Base-by-base conservation (phyloP, 2,329 filamentous ascomycete genomes). In the Achaetomium macrosporum region DNA sequence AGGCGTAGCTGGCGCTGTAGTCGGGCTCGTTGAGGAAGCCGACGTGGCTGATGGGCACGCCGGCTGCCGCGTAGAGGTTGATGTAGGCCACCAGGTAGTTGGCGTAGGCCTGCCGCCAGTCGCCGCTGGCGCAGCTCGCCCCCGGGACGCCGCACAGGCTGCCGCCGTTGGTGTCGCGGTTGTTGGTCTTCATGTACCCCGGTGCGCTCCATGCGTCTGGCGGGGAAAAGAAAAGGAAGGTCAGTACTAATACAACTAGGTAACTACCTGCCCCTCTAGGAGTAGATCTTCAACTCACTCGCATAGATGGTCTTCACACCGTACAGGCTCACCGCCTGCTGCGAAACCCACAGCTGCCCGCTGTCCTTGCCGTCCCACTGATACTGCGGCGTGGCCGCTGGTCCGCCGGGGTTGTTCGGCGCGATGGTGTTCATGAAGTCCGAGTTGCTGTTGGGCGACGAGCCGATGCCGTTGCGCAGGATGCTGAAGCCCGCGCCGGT, bases 231-330 rank as follows among this genome's bases (percentile, higher is more conserved):
- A n/a, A n/a, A n/a, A n/a, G n/a, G n/a, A n/a, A n/a, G n/a, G n/a
- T n/a, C n/a, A n/a, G n/a, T n/a, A n/a, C n/a, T n/a, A n/a, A n/a
- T n/a, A n/a, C n/a, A n/a, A n/a, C n/a, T n/a, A n/a, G n/a, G n/a
- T n/a, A n/a, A n/a, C n/a, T n/a, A n/a, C n/a, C n/a, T n/a, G n/a
- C n/a, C n/a, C n/a, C n/a, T n/a, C n/a, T n/a, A n/a, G n/a, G n/a
- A n/a, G n/a, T n/a, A n/a, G n/a, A n/a, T n/a, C n/a, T n/a, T n/a
- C n/a, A n/a, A n/a, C n/a, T n/a, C n/a, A n/a, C n/a, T n/a, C n/a
- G n/a, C 71, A 56, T 76, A 75, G 55, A 77, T 71, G 1, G 65
- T 69, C 29, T 66, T 78, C 8, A 76, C 68, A 1, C 73, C 71
- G 57, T 72, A 71, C n/a, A n/a, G n/a, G 43, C 55, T 60, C 25